Base-by-base conservation (phyloP, 768 basidiomycete species). In the Rhodotorula diobovata region DNA sequence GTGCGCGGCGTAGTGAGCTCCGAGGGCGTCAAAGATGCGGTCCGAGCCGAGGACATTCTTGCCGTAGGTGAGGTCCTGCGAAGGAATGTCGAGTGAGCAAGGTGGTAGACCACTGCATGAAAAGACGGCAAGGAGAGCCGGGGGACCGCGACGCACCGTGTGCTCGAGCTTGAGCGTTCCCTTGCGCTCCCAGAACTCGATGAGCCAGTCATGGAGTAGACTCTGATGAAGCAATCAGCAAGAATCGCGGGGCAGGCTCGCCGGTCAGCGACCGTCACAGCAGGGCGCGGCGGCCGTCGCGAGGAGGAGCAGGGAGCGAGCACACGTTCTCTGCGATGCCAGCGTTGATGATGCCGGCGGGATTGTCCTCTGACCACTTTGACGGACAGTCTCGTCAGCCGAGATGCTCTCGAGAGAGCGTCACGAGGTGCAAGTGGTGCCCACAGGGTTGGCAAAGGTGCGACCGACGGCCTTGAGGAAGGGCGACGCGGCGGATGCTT, bases 11-110 rank as follows among this genome's bases (percentile, higher is more conserved):
- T 58, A 66, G 48, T 58, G n/a, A 21, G 28, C 7, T 21, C 59
- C 37, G 39, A 73, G 61, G 20, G 63, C 46, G 20, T 18, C 7
- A 43, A 66, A 54, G 60, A 73, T 46, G 55, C 72, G 67, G 21
- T 57, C 41, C 21, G 67, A 68, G 5, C 67, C 67, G 25, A 61
- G 23, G 39, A 68, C 58, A n/a, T 34, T 53, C 2, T 9, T 48
- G 14, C 72, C 72, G 50, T 73, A 73, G 32, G 72, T 73, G 9
- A 73, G 32, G 56, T 73, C 72, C 54, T 61, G 48, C 5, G 60
- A 10, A 10, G 4, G 20, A 45, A 4, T 1, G 37, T 30, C 35
- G 30, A 48, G 45, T 25, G 37, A 4, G 50, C 7, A n/a, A 23
- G 32, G 51, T 30, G 9, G n/a, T n/a, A n/a, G n/a, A n/a, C n/a